Conservation (phyloP, 352 stramenopile species). For the Globisporangium perplexum region DNA sequence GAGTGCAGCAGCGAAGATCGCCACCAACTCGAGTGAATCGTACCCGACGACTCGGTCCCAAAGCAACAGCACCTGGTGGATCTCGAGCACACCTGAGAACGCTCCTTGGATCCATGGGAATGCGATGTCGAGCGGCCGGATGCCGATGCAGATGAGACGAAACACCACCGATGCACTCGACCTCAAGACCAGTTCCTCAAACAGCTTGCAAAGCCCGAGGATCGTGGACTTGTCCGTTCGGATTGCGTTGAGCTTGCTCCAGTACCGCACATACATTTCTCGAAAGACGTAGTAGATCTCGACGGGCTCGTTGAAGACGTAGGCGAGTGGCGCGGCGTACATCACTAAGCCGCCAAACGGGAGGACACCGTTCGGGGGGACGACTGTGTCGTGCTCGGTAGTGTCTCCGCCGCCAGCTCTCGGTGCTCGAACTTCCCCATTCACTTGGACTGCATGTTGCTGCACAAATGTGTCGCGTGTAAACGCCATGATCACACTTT, state of each 20-base stretch:
- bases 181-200: slow-evolving; percentile 53
- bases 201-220: slow-evolving; percentile 65
- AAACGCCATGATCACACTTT: slow-evolving; percentile 68
- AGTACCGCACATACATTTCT: slow-evolving; percentile 74
- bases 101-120: slow-evolving; percentile 79
- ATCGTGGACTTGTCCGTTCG: slow-evolving; percentile 47
- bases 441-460: slow-evolving; percentile 37
- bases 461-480: slow-evolving; percentile 50
- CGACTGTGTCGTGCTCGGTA: slow-evolving; percentile 3
- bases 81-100: slow-evolving; percentile 73
- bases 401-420: background rate
- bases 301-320: slow-evolving; percentile 56
- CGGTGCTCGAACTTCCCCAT: slow-evolving; percentile 29
- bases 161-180: slow-evolving; percentile 49
- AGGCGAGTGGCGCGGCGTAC: slow-evolving; percentile 66
- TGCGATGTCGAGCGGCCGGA: slow-evolving; percentile 61
- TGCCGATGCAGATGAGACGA: slow-evolving; percentile 50
- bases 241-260: slow-evolving; percentile 72
- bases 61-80: slow-evolving; percentile 66
- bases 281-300: slow-evolving; percentile 76
- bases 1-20: slow-evolving; percentile 59
- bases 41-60: slow-evolving; percentile 77
- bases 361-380: slow-evolving; percentile 66
- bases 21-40: slow-evolving; percentile 61
- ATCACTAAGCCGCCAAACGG: slow-evolving; percentile 70